Conservation (phyloP, 1,284 basidiomycete species). For the Pseudozyma flocculosa region DNA sequence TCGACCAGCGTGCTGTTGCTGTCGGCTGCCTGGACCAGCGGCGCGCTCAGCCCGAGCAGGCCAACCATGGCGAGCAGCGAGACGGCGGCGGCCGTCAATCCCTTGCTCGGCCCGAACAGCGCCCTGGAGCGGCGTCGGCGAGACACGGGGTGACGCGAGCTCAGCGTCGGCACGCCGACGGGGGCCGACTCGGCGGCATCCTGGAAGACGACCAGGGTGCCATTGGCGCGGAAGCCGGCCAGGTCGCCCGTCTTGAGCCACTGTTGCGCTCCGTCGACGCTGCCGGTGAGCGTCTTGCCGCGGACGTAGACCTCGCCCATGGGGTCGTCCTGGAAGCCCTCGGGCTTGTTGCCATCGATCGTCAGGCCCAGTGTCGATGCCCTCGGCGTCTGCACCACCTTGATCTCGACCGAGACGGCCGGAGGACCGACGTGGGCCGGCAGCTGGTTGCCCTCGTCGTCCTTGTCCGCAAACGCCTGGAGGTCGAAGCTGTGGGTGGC, state of each 20-base stretch:
- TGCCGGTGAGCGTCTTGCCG: slow-evolving; percentile 31
- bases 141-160: slow-evolving; percentile 20
- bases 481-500: slow-evolving; percentile 49
- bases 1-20: slow-evolving; percentile 45
- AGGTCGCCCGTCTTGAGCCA: slow-evolving; percentile 49
- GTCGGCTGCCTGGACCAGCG: not conserved
- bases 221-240: slow-evolving; percentile 48
- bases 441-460: slow-evolving; percentile 27
- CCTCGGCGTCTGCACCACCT: slow-evolving; percentile 38
- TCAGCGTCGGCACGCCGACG: slow-evolving; percentile 21
- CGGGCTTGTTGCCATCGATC: slow-evolving; percentile 22
- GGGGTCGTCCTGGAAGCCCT: slow-evolving; percentile 27
- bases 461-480: slow-evolving; percentile 49
- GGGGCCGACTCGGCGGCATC: slow-evolving; percentile 18
- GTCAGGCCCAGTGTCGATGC: slow-evolving; percentile 16
- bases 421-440: slow-evolving; percentile 53
- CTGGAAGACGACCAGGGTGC: slow-evolving; percentile 48
- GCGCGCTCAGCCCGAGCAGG: not conserved
- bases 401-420: slow-evolving; percentile 47
- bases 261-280: slow-evolving; percentile 6
- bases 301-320: slow-evolving; percentile 45
- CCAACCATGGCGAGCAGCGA: slow-evolving; percentile 6
- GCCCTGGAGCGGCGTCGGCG: slow-evolving; percentile 11
- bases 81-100: not conserved
- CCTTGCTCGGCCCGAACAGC: not conserved